Conservation (phyloP, 306 rosid genomes). For the Dalbergia cultrata region DNA sequence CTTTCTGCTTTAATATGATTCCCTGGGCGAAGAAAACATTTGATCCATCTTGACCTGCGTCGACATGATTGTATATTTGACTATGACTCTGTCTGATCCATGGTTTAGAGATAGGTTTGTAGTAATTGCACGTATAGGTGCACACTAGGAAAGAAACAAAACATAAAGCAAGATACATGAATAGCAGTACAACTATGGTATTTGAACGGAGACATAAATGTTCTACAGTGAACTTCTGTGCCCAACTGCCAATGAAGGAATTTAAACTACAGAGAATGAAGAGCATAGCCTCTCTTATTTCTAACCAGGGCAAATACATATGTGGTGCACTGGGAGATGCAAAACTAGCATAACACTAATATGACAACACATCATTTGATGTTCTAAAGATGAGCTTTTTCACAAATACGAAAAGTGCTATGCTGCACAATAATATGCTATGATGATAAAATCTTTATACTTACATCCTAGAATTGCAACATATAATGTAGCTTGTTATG, state of each 20-base stretch:
- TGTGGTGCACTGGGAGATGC: conserved; percentile 13
- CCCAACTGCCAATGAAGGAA: conserved; percentile 1
- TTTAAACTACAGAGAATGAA: background rate
- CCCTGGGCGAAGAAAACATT: background rate
- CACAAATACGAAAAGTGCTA: background rate
- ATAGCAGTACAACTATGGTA: background rate
- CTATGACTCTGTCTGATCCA: background rate
- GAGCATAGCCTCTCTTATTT: background rate
- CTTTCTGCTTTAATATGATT: background rate
- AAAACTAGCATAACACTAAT: background rate
- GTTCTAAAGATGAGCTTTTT: conserved; percentile 22
- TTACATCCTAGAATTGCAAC: conserved; percentile 21
- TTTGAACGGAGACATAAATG: background rate
- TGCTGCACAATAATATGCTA: background rate
- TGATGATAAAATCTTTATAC: background rate
- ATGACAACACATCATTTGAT: conserved; percentile 8
- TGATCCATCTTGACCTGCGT: background rate
- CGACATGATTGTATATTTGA: background rate
- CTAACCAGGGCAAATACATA: background rate
- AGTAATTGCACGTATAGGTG: background rate
- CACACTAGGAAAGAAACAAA: background rate
- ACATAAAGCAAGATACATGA: background rate
- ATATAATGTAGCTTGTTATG: conserved; percentile 9
- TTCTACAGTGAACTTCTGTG: background rate
- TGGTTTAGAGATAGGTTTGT: background rate